These are phyloP conservation scores for Alternaria solani DNA, from an alignment of 2,329 filamentous ascomycete species.

Conservation along the genomic window DNA sequence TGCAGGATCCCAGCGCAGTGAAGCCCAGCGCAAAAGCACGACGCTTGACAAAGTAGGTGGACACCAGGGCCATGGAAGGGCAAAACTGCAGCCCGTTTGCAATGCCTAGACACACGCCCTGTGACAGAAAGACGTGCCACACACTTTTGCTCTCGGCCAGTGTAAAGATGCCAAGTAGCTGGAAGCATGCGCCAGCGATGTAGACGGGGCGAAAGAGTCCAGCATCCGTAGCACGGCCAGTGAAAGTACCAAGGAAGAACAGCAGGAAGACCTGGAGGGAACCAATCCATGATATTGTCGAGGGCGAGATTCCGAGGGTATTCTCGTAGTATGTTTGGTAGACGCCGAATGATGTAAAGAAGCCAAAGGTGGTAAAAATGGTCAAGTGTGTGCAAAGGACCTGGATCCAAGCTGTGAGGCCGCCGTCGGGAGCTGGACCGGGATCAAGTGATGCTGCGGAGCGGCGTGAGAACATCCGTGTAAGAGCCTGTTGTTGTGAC, in stretches of 20 bases:
- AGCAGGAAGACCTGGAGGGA: slow-evolving; percentile 45
- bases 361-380: slow-evolving; percentile 66
- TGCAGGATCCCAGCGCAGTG: slow-evolving; percentile 38
- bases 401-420: slow-evolving; percentile 64
- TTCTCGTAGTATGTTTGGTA: slow-evolving; percentile 63
- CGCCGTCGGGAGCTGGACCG: slow-evolving; percentile 56
- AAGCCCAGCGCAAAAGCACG: slow-evolving; percentile 43
- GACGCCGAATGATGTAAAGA: slow-evolving; percentile 63
- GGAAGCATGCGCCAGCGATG: slow-evolving; percentile 40
- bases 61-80: slow-evolving; percentile 64
- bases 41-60: slow-evolving; percentile 47
- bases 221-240: slow-evolving; percentile 42
- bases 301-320: slow-evolving; percentile 48
- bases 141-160: slow-evolving; percentile 38
- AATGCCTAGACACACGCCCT: slow-evolving; percentile 66
- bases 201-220: slow-evolving; percentile 41
- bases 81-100: slow-evolving; percentile 61
- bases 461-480: slow-evolving; percentile 32
- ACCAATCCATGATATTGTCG: slow-evolving; percentile 46
- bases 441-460: slow-evolving; percentile 38
- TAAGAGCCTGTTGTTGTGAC: slow-evolving; percentile 12
- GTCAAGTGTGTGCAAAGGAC: slow-evolving; percentile 59
- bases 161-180: slow-evolving; percentile 46
- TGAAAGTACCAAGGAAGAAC: slow-evolving; percentile 41
- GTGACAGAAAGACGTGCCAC: slow-evolving; percentile 52